These are phyloP conservation scores for Macrophomina pseudophaseolina DNA, from an alignment of 2,329 filamentous ascomycete genomes.

Conservation along the genomic window DNA sequence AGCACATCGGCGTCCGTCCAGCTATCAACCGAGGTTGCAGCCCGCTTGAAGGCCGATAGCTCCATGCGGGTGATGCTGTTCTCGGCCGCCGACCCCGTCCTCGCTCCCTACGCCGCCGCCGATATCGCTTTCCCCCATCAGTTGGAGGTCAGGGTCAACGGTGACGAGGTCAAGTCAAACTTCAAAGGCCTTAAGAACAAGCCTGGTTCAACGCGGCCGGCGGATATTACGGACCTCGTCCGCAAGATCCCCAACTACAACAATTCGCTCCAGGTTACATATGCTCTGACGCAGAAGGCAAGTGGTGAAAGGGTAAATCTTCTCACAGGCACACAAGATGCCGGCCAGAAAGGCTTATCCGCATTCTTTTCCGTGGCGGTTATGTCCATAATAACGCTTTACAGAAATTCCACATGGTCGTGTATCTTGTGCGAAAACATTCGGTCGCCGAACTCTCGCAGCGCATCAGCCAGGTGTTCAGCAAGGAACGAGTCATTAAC, in stretches of 20 bases:
- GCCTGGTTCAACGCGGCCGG: slow-evolving; percentile 89
- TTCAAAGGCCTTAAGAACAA: slow-evolving; percentile 94
- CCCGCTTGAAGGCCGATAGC: slow-evolving; percentile 64
- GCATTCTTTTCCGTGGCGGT: too few relatives aligned
- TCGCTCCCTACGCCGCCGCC: slow-evolving; percentile 39
- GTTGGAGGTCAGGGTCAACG: slow-evolving; percentile 89
- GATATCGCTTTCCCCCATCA: slow-evolving; percentile 92
- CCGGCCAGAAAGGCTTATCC: background rate
- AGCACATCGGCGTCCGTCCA: slow-evolving; percentile 64
- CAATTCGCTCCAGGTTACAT: slow-evolving; percentile 85
- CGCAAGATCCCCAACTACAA: slow-evolving; percentile 72
- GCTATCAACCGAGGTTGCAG: slow-evolving; percentile 59
- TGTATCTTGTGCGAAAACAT: slow-evolving; percentile 77
- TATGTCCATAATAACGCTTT: background rate
- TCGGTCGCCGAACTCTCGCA: slow-evolving; percentile 73
- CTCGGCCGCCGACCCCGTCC: slow-evolving; percentile 67
- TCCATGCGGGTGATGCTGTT: slow-evolving; percentile 79
- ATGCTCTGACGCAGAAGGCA: slow-evolving; percentile 86
- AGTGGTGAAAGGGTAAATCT: slow-evolving; percentile 30
- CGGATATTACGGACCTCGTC: slow-evolving; percentile 82
- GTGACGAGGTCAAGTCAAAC: slow-evolving; percentile 88
- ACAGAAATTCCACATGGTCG: slow-evolving; percentile 59
- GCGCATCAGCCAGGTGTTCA: slow-evolving; percentile 74
- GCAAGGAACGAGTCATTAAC: slow-evolving; percentile 78
- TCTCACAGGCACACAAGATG: slow-evolving; percentile 12